phyloP scores from a whole-genome alignment of 2,329 filamentous ascomycete genomes.

The Botrytis porri region DNA sequence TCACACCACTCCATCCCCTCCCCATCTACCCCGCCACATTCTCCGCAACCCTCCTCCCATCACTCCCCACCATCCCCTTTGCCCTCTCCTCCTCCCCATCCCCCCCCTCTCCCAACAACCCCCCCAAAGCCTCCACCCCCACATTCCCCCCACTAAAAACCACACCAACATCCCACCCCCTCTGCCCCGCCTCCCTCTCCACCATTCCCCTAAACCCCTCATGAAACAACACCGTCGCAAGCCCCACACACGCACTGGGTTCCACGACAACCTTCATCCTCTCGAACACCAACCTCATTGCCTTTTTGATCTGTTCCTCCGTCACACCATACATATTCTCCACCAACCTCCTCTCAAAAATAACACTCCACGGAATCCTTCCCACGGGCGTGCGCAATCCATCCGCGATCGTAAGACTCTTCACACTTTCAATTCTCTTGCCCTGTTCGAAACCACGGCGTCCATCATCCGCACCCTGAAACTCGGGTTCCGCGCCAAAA shows the following conservation, averaged over 20 bases:
- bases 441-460: constrained; percentile 65
- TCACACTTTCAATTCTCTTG: constrained; percentile 63
- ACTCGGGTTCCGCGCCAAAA: constrained; percentile 83
- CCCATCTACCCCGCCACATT: constrained; percentile 27
- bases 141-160: constrained; percentile 62
- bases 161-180: constrained; percentile 69
- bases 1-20: too few relatives aligned
- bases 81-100: constrained; percentile 24
- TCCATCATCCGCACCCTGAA: constrained; percentile 81
- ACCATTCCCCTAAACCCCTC: constrained; percentile 76
- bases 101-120: constrained; percentile 45
- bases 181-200: constrained; percentile 64
- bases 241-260: constrained; percentile 78
- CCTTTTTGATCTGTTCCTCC: constrained; percentile 76
- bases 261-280: constrained; percentile 88
- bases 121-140: constrained; percentile 51
- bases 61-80: constrained; percentile 19
- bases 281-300: constrained; percentile 78
- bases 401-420: constrained; percentile 80
- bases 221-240: constrained; percentile 81
- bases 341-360: constrained; percentile 70
- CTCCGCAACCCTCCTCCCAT: constrained; percentile 28
- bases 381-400: constrained; percentile 84
- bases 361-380: constrained; percentile 69
- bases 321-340: constrained; percentile 67